Evolutionary conservation across 306 rosid genomes (phyloP).

Genomic region (Luffa acutangula): DNA sequence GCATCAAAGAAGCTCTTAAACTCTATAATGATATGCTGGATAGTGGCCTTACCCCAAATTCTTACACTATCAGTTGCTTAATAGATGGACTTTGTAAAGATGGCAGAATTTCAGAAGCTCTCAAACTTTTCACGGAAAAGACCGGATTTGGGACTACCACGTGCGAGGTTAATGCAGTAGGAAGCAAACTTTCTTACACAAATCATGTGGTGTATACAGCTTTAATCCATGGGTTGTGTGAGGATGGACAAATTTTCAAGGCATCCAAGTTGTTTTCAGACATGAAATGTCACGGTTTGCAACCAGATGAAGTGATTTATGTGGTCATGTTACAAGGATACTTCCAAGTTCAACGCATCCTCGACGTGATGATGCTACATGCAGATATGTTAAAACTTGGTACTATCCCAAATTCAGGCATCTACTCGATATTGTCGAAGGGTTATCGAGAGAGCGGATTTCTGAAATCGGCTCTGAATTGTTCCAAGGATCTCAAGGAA

Average conservation of each 20-base stretch:
- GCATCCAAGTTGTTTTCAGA: constrained; percentile 50
- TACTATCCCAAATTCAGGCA: constrained; percentile 22
- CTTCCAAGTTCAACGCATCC: constrained; percentile 31
- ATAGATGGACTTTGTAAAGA: constrained; percentile 58
- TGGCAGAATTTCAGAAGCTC: constrained; percentile 43
- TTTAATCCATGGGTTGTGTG: constrained; percentile 55
- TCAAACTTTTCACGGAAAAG: constrained; percentile 41
- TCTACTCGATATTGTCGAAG: constrained; percentile 21
- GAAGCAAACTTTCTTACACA: constrained; percentile 20
- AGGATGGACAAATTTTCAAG: constrained; percentile 44
- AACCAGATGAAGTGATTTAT: constrained; percentile 41
- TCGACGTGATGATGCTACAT: constrained; percentile 61
- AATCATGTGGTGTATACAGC: constrained; percentile 39
- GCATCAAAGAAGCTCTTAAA: constrained; percentile 38
- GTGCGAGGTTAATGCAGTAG: constrained; percentile 1
- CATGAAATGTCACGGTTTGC: constrained; percentile 46
- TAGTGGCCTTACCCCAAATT: constrained; percentile 40
- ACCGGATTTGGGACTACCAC: constrained; percentile 13
- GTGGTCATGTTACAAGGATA: constrained; percentile 37
- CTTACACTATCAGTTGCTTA: constrained; percentile 42
- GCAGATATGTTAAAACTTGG: constrained; percentile 62
- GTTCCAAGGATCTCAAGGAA: constrained; percentile 21
- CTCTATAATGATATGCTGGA: constrained; percentile 45
- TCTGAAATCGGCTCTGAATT: constrained; percentile 21
- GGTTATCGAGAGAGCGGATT: constrained; percentile 39